Percentiles rank a stretch among this genome's conserved stretches.
These are phyloP conservation scores for Auricularia sp. DNA, from an alignment of 768 basidiomycete species.

Conservation along the genomic window DNA sequence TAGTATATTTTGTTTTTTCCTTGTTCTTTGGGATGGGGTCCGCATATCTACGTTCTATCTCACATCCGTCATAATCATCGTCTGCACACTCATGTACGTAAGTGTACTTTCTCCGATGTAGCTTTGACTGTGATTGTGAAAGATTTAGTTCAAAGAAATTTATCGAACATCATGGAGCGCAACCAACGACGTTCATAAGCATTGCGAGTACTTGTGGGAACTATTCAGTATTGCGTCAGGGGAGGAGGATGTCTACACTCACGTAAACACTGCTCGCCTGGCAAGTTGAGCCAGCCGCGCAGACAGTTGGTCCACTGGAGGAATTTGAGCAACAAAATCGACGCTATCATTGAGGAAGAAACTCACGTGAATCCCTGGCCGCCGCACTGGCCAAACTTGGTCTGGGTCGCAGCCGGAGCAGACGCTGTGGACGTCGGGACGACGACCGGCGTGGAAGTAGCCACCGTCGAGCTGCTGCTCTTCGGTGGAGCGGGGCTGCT, in stretches of 20 bases:
- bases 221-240: background rate
- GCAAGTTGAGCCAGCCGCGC: background rate
- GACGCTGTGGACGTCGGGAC: background rate
- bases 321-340: background rate
- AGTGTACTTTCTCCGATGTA: too few relatives aligned
- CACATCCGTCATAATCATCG: too few relatives aligned
- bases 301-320: background rate
- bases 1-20: background rate
- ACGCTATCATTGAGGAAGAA: background rate
- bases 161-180: too few relatives aligned
- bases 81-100: too few relatives aligned
- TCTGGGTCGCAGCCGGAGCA: constrained; percentile 5
- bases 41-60: too few relatives aligned
- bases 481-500: too few relatives aligned
- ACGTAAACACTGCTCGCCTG: background rate
- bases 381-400: constrained; percentile 1
- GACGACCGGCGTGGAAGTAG: background rate
- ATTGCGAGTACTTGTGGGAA: background rate
- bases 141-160: too few relatives aligned
- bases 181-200: background rate
- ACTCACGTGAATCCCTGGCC: background rate
- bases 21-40: background rate
- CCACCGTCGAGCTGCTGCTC: background rate
- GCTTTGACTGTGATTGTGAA: too few relatives aligned
- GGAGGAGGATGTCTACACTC: background rate